Percentiles rank a stretch among this genome's conserved stretches.
These are phyloP conservation scores for Hypoxylon crocopeplum DNA, from an alignment of 495 filamentous ascomycete genomes.

Conservation along the genomic window DNA sequence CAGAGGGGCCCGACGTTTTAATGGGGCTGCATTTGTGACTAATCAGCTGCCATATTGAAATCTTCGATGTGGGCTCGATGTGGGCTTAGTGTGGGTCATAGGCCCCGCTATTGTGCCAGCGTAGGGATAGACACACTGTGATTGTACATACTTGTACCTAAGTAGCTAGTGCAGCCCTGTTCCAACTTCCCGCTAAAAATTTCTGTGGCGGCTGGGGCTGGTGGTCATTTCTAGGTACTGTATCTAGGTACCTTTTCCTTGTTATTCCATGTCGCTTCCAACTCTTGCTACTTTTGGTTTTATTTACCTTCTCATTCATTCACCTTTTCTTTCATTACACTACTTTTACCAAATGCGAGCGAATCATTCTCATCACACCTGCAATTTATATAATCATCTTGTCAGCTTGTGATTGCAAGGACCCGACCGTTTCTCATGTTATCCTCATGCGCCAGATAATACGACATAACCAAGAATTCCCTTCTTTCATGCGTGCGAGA, in stretches of 20 bases:
- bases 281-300: conserved; percentile 11
- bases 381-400: conserved; percentile 10
- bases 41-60: conserved; percentile 45
- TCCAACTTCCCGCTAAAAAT: conserved; percentile 14
- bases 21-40: conserved; percentile 43
- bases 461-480: conserved; percentile 4
- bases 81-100: conserved; percentile 11
- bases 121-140: conserved; percentile 18
- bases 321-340: too few species aligned
- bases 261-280: conserved; percentile 1
- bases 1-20: conserved; percentile 41
- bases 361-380: conserved; percentile 14
- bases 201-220: conserved; percentile 38
- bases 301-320: too few species aligned
- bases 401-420: conserved; percentile 1
- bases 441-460: conserved; percentile 10
- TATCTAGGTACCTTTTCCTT: neutral
- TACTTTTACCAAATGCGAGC: neutral
- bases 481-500: conserved; percentile 5
- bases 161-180: neutral
- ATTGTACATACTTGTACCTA: neutral
- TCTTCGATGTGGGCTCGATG: conserved; percentile 31
- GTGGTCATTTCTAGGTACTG: conserved; percentile 3
- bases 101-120: conserved; percentile 31
- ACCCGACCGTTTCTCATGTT: neutral